phyloP scores from a whole-genome alignment of 1,139 yeast species.

The Geotrichum histeridarum region DNA sequence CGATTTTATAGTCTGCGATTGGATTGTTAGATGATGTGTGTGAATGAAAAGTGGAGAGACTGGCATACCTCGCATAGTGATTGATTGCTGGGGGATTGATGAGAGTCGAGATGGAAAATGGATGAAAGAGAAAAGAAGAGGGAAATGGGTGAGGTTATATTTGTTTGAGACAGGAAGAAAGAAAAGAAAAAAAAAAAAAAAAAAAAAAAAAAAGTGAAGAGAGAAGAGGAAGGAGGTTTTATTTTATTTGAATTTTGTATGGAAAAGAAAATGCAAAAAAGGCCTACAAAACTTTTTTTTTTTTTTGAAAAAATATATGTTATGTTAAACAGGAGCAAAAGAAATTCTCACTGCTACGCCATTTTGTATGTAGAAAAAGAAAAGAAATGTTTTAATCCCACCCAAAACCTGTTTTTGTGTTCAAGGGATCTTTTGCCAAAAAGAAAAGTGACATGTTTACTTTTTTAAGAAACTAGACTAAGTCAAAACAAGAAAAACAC shows the following conservation, averaged over 20 bases:
- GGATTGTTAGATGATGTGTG: neutral
- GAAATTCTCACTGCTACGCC: too few relatives aligned
- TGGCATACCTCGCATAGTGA: conserved; percentile 11
- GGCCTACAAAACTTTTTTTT: too few relatives aligned
- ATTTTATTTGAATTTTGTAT: neutral
- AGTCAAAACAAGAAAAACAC: too few relatives aligned
- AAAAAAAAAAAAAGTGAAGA: neutral
- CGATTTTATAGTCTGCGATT: conserved; percentile 57
- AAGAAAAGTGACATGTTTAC: too few relatives aligned
- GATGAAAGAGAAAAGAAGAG: neutral
- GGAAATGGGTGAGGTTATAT: neutral
- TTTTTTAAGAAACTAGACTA: too few relatives aligned
- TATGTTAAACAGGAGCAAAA: too few relatives aligned
- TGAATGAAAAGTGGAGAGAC: neutral
- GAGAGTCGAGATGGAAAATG: neutral
- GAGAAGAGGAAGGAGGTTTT: neutral
- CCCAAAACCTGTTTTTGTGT: too few relatives aligned
- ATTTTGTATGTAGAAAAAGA: too few relatives aligned
- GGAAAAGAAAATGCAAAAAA: too few relatives aligned
- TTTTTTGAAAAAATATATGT: too few relatives aligned
- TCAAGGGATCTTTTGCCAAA: too few relatives aligned
- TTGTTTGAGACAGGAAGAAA: neutral
- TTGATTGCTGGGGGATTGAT: neutral
- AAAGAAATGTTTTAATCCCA: too few relatives aligned
- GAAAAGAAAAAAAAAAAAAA: neutral